Conservation (phyloP, 1,284 basidiomycete species). For the Retiboletus flavoniger region DNA sequence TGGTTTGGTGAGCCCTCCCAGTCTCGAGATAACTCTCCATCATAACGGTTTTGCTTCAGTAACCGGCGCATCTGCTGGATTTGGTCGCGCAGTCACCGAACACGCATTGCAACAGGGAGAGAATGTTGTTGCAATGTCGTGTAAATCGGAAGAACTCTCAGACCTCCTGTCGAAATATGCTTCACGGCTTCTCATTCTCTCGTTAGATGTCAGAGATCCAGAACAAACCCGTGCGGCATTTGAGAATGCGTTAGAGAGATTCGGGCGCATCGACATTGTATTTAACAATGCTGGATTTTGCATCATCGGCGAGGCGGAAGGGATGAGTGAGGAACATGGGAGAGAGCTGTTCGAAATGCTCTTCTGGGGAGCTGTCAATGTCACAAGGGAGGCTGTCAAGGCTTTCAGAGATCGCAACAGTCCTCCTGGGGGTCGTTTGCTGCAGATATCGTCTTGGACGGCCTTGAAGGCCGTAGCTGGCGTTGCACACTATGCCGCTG, state of each 20-base stretch:
- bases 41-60: conserved; percentile 13
- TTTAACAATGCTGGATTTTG: conserved; percentile 34
- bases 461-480: conserved; percentile 17
- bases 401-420: conserved; percentile 39
- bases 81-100: conserved; percentile 30
- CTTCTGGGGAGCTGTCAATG: conserved; percentile 39
- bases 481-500: conserved; percentile 29
- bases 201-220: conserved; percentile 26
- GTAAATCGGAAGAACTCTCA: conserved; percentile 18
- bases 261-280: conserved; percentile 36
- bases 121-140: conserved; percentile 27
- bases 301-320: conserved; percentile 33
- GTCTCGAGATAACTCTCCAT: neutral
- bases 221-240: conserved; percentile 26
- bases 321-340: conserved; percentile 32
- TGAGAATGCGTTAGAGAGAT: conserved; percentile 23
- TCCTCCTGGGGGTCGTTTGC: conserved; percentile 33
- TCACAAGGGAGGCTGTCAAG: conserved; percentile 35
- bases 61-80: conserved; percentile 29
- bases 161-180: conserved; percentile 29
- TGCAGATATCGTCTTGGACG: conserved; percentile 27
- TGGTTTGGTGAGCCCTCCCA: conserved; percentile 26
- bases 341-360: conserved; percentile 35
- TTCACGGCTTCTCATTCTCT: conserved; percentile 42
- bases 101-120: conserved; percentile 25